phyloP scores from a whole-genome alignment of 306 rosid species.

The Pterocarpus macrocarpus region DNA sequence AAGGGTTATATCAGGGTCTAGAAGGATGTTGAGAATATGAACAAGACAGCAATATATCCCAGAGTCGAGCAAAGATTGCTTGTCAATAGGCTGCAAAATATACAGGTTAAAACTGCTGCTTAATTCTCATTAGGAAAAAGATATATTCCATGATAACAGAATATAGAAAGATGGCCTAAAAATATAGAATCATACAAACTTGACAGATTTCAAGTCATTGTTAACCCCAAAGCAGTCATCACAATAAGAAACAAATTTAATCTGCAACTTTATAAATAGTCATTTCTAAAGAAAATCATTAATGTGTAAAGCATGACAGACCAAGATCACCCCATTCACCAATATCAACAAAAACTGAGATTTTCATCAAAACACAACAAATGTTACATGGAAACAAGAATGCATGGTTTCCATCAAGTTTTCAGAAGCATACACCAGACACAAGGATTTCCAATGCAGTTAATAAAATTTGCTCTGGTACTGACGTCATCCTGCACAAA shows the following conservation, averaged over 20 bases:
- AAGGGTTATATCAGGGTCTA: conserved; percentile 74
- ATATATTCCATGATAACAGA: background rate
- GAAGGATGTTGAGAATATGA: conserved; percentile 82
- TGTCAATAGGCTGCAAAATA: conserved; percentile 89
- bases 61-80: conserved; percentile 97
- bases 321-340: conserved; percentile 5
- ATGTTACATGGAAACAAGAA: conserved; percentile 21
- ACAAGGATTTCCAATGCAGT: conserved; percentile 86
- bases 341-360: conserved; percentile 35
- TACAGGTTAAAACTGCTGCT: conserved; percentile 25
- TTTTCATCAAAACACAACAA: conserved; percentile 24
- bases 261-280: background rate
- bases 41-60: conserved; percentile 98
- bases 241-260: conserved; percentile 31
- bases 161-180: conserved; percentile 1
- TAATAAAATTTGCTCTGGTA: conserved; percentile 94
- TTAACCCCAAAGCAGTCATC: conserved; percentile 7
- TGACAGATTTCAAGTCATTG: conserved; percentile 8
- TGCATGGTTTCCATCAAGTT: conserved; percentile 17
- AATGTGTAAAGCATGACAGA: conserved; percentile 25
- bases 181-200: background rate
- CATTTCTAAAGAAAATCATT: conserved; percentile 10
- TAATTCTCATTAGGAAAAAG: conserved; percentile 26
- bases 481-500: conserved; percentile 81
- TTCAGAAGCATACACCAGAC: conserved; percentile 80